These are phyloP conservation scores for Potentilla sterilis DNA, from an alignment of 306 rosid species.

Conservation along the genomic window DNA sequence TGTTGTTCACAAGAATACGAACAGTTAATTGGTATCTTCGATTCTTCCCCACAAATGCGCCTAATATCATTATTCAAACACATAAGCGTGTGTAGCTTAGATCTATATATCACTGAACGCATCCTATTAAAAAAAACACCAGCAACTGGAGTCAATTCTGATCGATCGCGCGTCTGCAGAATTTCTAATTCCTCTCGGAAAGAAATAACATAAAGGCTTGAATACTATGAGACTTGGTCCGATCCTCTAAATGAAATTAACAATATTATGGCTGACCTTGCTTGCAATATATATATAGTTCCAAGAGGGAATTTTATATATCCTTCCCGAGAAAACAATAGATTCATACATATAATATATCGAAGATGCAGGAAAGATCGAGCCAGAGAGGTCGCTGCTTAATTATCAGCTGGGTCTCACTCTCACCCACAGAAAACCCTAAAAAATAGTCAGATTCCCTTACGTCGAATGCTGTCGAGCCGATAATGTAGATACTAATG, in stretches of 20 bases:
- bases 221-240: not conserved
- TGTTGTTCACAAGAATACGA: not conserved
- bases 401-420: too few relatives aligned
- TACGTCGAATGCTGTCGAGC: not conserved
- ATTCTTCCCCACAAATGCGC: too few relatives aligned
- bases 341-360: not conserved
- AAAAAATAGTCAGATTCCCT: not conserved
- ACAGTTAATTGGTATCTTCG: conserved; percentile 2
- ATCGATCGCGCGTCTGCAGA: not conserved
- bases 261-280: not conserved
- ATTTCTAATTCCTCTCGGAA: not conserved
- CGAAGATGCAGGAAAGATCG: not conserved
- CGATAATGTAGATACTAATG: not conserved
- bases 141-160: conserved; percentile 8
- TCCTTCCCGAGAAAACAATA: not conserved
- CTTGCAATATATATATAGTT: not conserved
- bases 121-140: not conserved
- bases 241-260: not conserved
- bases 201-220: not conserved
- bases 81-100: not conserved
- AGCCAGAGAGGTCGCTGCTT: not conserved
- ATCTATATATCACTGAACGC: not conserved
- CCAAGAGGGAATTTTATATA: too few relatives aligned
- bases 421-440: not conserved
- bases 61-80: not conserved